These are phyloP conservation scores for Manihot esculenta DNA, from an alignment of 441 rosid genomes.

Conservation along the genomic window DNA sequence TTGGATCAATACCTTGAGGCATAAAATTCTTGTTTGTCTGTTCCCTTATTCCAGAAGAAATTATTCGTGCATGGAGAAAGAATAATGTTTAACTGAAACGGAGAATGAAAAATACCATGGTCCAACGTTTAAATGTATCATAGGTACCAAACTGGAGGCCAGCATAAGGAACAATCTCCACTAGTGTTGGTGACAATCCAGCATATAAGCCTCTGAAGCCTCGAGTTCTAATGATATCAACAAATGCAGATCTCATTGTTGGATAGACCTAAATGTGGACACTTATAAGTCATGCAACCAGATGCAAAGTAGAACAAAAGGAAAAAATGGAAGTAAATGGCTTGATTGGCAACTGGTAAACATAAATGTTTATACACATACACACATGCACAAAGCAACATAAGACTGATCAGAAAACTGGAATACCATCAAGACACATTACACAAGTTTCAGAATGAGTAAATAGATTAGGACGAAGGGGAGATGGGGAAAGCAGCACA, in stretches of 20 bases:
- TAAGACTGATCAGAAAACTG: not conserved
- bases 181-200: slow-evolving; percentile 90
- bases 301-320: not conserved
- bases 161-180: slow-evolving; percentile 95
- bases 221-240: slow-evolving; percentile 66
- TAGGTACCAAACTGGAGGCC: slow-evolving; percentile 97
- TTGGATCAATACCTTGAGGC: not conserved
- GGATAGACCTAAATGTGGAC: slow-evolving; percentile 67
- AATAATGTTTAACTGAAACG: not conserved
- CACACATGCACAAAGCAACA: no score
- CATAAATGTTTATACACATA: no score
- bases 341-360: no score
- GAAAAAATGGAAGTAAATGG: not conserved
- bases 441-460: not conserved
- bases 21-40: no score
- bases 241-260: slow-evolving; percentile 88
- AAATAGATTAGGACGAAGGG: not conserved
- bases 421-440: not conserved
- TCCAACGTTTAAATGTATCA: slow-evolving; percentile 89
- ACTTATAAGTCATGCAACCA: slow-evolving; percentile 18
- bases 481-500: no score
- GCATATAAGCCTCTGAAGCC: slow-evolving; percentile 86
- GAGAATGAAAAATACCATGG: slow-evolving; percentile 48
- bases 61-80: not conserved
- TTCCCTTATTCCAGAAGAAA: not conserved